Base-by-base conservation (phyloP, 2,329 filamentous ascomycete species). In the Pyrenophora graminea region DNA sequence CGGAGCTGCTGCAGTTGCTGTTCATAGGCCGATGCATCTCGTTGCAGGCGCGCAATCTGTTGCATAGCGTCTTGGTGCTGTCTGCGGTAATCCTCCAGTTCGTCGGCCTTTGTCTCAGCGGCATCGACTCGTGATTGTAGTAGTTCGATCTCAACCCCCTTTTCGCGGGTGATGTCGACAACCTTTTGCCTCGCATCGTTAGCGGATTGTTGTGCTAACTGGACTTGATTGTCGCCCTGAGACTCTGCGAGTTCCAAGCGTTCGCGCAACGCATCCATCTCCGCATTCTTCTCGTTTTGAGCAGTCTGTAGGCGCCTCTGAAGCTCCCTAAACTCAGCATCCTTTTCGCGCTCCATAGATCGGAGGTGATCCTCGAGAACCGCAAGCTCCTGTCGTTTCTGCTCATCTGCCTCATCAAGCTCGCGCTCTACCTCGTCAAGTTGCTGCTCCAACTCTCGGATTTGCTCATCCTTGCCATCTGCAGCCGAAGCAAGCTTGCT, bases 381-480 rank as follows among this genome's bases (percentile, higher is more conserved):
- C 5, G 64, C 58, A 7, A 72, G 17, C 30, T 71, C 66, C 17
- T 64, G 66, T 18, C 64, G 63, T 38, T 69, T 71, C 45, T 69
- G 55, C 8, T 59, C 48, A 21, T 70, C 64, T 9, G 54, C 55
- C 18, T 59, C 58, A 13, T 58, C 57, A 13, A 72, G 57, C 43
- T 66, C 58, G n/a, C 55, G 59, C 44, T 74, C 68, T 1, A 51
- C 58, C 60, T 72, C 64, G 38, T 74, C 70, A 12, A 78, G 57
- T 12, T 74, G 65, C 13, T 72, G 56, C 41, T 78, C 72, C 6
- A 78, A 65, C 13, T 74, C 71, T 17, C 82, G 82, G 25, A 91
- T 70, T 39, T 76, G 76, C 33, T 70, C 68, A 48, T 84, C 78
- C 43, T 68, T 73, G 27, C 61, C 65, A 6, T 70, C 63, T 15